phyloP scores from a whole-genome alignment of 73 alveolate genomes.

The Uronychia setigera region DNA sequence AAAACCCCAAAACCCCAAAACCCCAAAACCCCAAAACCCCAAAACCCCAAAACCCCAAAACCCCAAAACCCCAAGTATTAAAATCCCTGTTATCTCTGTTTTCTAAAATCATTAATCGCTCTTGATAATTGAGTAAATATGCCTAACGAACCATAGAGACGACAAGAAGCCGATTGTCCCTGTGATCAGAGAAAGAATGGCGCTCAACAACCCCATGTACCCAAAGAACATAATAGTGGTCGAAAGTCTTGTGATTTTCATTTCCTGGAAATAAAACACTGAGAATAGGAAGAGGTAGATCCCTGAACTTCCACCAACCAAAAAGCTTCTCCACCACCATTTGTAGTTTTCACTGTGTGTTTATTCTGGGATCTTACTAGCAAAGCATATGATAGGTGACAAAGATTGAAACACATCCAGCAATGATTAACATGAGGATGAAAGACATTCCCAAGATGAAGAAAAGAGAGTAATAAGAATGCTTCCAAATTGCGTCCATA shows the following conservation, averaged over 20 bases:
- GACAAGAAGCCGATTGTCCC: too few relatives aligned
- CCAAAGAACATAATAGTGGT: slow-evolving; percentile 17
- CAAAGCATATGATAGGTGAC: slow-evolving; percentile 30
- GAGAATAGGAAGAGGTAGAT: slow-evolving; percentile 33
- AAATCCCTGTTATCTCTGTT: too few relatives aligned
- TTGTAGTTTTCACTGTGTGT: slow-evolving; percentile 36
- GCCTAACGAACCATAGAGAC: too few relatives aligned
- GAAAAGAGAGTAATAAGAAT: slow-evolving; percentile 26
- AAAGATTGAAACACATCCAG: slow-evolving; percentile 44
- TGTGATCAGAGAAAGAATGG: background rate
- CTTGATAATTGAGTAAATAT: too few relatives aligned
- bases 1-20: too few relatives aligned
- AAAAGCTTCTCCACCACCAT: slow-evolving; percentile 64
- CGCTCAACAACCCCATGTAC: slow-evolving; percentile 4
- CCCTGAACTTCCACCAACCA: slow-evolving; percentile 31
- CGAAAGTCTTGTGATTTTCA: slow-evolving; percentile 22
- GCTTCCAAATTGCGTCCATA: slow-evolving; percentile 29
- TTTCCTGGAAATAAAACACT: slow-evolving; percentile 11
- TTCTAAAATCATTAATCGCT: too few relatives aligned
- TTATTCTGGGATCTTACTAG: slow-evolving; percentile 17
- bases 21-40: too few relatives aligned
- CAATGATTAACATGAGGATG: slow-evolving; percentile 8
- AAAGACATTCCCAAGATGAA: slow-evolving; percentile 18
- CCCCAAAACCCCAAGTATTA: too few relatives aligned
- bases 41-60: too few relatives aligned